A percentile compares a stretch with the other conserved stretches of the same genome.
These are phyloP conservation scores for Hypoxylon fragiforme DNA, from an alignment of 495 filamentous ascomycete genomes.

Conservation along the genomic window DNA sequence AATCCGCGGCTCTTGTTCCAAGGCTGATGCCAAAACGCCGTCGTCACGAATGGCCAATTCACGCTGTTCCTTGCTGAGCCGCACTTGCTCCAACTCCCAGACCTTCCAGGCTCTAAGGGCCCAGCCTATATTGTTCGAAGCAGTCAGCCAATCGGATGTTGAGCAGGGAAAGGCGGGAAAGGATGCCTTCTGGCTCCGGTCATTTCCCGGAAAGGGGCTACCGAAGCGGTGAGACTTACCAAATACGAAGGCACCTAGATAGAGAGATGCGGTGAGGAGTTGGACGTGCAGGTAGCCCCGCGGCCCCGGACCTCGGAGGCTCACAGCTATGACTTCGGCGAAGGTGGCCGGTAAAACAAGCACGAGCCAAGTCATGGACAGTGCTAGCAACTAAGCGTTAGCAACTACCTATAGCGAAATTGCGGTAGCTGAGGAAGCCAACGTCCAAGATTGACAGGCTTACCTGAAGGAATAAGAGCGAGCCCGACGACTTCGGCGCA, in stretches of 20 bases:
- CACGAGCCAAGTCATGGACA: slow-evolving; percentile 77
- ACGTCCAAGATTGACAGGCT: slow-evolving; percentile 2
- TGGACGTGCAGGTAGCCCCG: slow-evolving; percentile 48
- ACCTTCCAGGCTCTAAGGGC: slow-evolving; percentile 50
- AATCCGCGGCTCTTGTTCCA: slow-evolving; percentile 9
- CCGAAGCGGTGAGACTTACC: slow-evolving; percentile 27
- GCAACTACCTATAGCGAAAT: no score
- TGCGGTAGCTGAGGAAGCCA: neutral
- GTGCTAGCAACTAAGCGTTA: no score
- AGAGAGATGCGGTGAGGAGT: slow-evolving; percentile 44
- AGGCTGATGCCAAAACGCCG: slow-evolving; percentile 15
- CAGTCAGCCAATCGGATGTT: slow-evolving; percentile 9
- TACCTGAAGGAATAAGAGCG: slow-evolving; percentile 66
- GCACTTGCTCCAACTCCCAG: slow-evolving; percentile 40
- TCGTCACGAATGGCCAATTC: slow-evolving; percentile 33
- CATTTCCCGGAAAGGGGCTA: neutral
- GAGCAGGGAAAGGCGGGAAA: neutral
- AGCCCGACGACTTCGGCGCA: slow-evolving; percentile 78
- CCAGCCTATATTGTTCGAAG: slow-evolving; percentile 33
- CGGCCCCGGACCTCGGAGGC: slow-evolving; percentile 55
- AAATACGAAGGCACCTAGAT: slow-evolving; percentile 43
- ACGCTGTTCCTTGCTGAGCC: slow-evolving; percentile 33
- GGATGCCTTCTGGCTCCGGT: neutral
- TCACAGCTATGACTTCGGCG: slow-evolving; percentile 74
- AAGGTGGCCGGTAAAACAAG: slow-evolving; percentile 74